These are phyloP conservation scores for Penicillium salamii DNA, from an alignment of 495 filamentous ascomycete species.

Conservation along the genomic window DNA sequence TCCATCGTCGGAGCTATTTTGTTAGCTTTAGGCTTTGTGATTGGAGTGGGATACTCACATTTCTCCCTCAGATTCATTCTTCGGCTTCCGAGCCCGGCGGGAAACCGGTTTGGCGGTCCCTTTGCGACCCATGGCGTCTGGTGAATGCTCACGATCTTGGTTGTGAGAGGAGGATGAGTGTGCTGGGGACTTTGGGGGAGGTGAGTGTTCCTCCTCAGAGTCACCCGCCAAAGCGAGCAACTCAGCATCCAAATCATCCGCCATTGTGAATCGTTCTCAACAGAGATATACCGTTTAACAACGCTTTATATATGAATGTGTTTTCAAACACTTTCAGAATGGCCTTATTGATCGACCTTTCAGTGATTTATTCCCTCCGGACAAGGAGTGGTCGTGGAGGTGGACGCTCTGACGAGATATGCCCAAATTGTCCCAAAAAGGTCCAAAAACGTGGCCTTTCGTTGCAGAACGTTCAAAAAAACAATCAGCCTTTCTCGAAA, in stretches of 20 bases:
- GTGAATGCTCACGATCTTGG: slow-evolving; percentile 26
- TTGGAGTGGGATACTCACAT: slow-evolving; percentile 53
- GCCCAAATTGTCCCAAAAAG: not conserved
- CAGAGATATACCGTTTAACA: not conserved
- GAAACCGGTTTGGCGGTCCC: slow-evolving; percentile 39
- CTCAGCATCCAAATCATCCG: slow-evolving; percentile 81
- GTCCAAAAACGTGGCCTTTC: not conserved
- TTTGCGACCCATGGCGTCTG: slow-evolving; percentile 44
- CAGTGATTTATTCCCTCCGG: not conserved
- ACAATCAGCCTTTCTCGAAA: not conserved
- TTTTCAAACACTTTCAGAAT: not conserved
- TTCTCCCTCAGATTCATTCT: slow-evolving; percentile 76
- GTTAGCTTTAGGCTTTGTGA: slow-evolving; percentile 7
- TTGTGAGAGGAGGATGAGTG: slow-evolving; percentile 35
- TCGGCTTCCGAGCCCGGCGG: slow-evolving; percentile 44
- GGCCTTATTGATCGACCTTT: not conserved
- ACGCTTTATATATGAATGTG: not conserved
- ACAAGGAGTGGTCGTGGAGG: slow-evolving; percentile 9
- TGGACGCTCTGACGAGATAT: not conserved
- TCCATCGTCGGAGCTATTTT: slow-evolving; percentile 55
- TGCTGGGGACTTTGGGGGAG: slow-evolving; percentile 37
- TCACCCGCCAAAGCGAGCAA: slow-evolving; percentile 81
- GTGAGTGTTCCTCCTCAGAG: slow-evolving; percentile 54
- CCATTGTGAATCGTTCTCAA: slow-evolving; percentile 34
- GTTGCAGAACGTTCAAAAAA: not conserved